Evolutionary conservation across 2,329 filamentous ascomycete species (phyloP), one percentile per base, ranked within the genome.

Genomic region (Diplodia intermedia): DNA sequence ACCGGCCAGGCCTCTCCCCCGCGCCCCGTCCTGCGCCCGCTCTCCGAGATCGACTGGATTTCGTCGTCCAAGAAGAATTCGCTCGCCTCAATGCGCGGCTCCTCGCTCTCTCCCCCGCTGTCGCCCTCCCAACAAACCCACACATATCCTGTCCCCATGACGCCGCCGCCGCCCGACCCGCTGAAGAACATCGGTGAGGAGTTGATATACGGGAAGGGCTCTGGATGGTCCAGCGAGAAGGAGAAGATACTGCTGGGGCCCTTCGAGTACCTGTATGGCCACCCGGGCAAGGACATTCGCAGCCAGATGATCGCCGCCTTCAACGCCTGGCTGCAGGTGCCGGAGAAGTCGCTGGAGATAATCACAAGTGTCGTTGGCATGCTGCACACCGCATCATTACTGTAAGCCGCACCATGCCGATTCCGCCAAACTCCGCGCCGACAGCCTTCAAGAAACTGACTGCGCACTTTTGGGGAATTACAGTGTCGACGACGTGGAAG

Each of bases 261-360:
- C 0, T 97, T 89, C 74, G 90, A 94, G 75, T 96, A 97, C 78
- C 85, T 95, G 70, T 86, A 89, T 74, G 86, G 87, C 54, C 90
- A 93, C 71, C 91, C 92, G 0, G 93, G 93, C 71, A 95, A 96
- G 80, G 91, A 95, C 79, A 91, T 97, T 75, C 89, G 93, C 71
- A 86, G 89, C 55, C 90, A 92, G 80, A 84, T 94, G 73, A 93
- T 96, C 74, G 86, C 85, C 53, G 90, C 92, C 53, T 96, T 96
- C 83, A 93, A 96, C 76, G 85, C 85, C 63, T 94, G 90, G 89
- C 82, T 96, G 18, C 84, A 91, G 67, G 91, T 96, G 23, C 92
- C 92, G 0, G 77, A 84, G 9, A 85, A 88, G 69, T 88, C 87
- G 72, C 84, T 96, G 68, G 86, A 87, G 52, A 84, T 93, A 69